Evolutionary conservation across 2,329 filamentous ascomycete species (phyloP).

Genomic region (Sphaerulina musiva): DNA sequence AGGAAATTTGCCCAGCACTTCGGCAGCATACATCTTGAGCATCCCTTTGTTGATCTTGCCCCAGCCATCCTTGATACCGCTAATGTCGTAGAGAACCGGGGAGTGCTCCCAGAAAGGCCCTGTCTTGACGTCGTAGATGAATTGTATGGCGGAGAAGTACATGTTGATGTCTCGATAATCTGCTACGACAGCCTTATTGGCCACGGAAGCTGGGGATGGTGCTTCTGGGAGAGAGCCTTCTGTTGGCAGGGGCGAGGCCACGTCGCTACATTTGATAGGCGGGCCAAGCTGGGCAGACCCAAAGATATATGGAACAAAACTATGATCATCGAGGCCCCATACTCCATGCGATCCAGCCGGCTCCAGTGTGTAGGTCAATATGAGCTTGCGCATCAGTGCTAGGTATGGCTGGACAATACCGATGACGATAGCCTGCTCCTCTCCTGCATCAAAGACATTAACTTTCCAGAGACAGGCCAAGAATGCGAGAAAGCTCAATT

Average conservation of each 20-base stretch:
- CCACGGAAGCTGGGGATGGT: conserved; percentile 64
- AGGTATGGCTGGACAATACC: conserved; percentile 81
- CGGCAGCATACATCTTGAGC: conserved; percentile 98
- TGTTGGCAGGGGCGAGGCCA: conserved; percentile 52
- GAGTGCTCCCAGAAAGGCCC: conserved; percentile 94
- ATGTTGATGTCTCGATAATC: conserved; percentile 47
- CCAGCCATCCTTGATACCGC: conserved; percentile 82
- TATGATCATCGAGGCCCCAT: conserved; percentile 98
- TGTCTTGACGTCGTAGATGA: conserved; percentile 95
- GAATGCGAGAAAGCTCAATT: conserved; percentile 90
- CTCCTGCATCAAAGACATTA: conserved; percentile 62
- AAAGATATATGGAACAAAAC: conserved; percentile 88
- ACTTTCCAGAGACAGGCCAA: conserved; percentile 87
- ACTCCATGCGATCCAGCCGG: conserved; percentile 95
- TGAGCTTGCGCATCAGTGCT: conserved; percentile 71
- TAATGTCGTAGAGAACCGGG: conserved; percentile 89
- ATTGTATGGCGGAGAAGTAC: conserved; percentile 93
- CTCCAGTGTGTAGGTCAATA: conserved; percentile 85
- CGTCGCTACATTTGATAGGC: conserved; percentile 57
- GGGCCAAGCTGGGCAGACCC: conserved; percentile 85
- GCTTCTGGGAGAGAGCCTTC: conserved; percentile 67
- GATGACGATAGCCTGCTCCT: conserved; percentile 74
- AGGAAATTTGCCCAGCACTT: conserved; percentile 92
- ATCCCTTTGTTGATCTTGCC: conserved; percentile 96
- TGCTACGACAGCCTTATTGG: conserved; percentile 38